phyloP scores from a whole-genome alignment of 78 protist genomes.

The Dictyostelium purpureum region DNA sequence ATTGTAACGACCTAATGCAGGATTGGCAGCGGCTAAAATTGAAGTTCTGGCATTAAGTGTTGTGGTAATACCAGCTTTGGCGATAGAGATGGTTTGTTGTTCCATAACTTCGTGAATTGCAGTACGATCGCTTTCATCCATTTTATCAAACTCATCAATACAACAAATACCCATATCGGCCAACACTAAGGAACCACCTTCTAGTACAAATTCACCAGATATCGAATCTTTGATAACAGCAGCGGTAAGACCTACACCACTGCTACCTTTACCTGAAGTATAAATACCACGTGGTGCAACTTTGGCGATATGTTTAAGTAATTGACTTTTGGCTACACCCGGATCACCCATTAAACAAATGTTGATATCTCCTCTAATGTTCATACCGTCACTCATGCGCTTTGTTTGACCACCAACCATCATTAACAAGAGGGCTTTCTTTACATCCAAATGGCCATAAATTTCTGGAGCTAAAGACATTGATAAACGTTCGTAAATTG shows the following conservation, averaged over 20 bases:
- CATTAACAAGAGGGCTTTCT: slow-evolving; percentile 97
- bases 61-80: slow-evolving; percentile 99
- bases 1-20: slow-evolving; percentile 96
- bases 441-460: slow-evolving; percentile 98
- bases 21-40: slow-evolving; percentile 99
- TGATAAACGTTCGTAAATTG: slow-evolving; percentile 83
- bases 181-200: slow-evolving; percentile 97
- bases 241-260: slow-evolving; percentile 99
- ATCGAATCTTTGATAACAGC: slow-evolving; percentile 90
- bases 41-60: slow-evolving; percentile 99
- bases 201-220: slow-evolving; percentile 95
- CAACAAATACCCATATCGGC: slow-evolving; percentile 99
- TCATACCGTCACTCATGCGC: slow-evolving; percentile 94
- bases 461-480: slow-evolving; percentile 99
- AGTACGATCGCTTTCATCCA: slow-evolving; percentile 97
- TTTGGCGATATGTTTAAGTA: slow-evolving; percentile 90
- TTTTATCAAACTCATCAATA: slow-evolving; percentile 99
- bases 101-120: slow-evolving; percentile 99
- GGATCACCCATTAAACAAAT: slow-evolving; percentile 99
- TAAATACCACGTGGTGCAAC: slow-evolving; percentile 91
- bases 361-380: slow-evolving; percentile 98
- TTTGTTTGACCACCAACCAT: slow-evolving; percentile 94
- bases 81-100: slow-evolving; percentile 99
- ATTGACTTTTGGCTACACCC: slow-evolving; percentile 99
- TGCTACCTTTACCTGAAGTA: slow-evolving; percentile 98